These are phyloP conservation scores for Myxozyma lipomycoides DNA, from an alignment of 805 yeast genomes.

Conservation along the genomic window DNA sequence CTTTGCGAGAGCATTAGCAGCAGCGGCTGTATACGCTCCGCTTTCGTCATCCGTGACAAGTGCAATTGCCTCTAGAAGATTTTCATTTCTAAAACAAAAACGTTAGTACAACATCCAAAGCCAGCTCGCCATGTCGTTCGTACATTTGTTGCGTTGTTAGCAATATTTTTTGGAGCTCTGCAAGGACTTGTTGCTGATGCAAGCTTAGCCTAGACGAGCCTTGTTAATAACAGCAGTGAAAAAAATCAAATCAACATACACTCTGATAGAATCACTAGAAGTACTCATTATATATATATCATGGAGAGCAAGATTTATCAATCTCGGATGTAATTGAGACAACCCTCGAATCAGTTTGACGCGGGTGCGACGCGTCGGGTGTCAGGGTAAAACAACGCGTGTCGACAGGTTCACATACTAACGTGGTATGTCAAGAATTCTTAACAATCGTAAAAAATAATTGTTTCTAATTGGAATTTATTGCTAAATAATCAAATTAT, in stretches of 20 bases:
- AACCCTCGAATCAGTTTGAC: too few species aligned
- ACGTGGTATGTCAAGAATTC: too few species aligned
- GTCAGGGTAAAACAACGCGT: too few species aligned
- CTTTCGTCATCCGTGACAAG: background rate
- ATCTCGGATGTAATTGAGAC: too few species aligned
- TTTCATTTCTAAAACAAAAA: background rate
- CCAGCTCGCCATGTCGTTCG: background rate
- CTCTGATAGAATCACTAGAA: background rate
- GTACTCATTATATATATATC: background rate
- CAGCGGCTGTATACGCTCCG: background rate
- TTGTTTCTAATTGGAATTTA: too few species aligned
- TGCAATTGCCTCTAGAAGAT: background rate
- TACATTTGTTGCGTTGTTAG: background rate
- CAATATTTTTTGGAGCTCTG: background rate
- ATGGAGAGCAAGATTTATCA: too few species aligned
- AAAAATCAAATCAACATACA: background rate
- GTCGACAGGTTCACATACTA: too few species aligned
- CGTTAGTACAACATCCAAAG: background rate
- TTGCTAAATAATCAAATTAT: too few species aligned
- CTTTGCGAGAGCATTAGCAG: background rate
- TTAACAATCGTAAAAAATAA: too few species aligned
- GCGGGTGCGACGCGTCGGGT: too few species aligned
- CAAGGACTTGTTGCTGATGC: background rate
- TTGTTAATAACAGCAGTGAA: background rate
- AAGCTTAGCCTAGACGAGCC: background rate